Conservation (phyloP, 495 filamentous ascomycete species). For the Penicillium samsonianum region DNA sequence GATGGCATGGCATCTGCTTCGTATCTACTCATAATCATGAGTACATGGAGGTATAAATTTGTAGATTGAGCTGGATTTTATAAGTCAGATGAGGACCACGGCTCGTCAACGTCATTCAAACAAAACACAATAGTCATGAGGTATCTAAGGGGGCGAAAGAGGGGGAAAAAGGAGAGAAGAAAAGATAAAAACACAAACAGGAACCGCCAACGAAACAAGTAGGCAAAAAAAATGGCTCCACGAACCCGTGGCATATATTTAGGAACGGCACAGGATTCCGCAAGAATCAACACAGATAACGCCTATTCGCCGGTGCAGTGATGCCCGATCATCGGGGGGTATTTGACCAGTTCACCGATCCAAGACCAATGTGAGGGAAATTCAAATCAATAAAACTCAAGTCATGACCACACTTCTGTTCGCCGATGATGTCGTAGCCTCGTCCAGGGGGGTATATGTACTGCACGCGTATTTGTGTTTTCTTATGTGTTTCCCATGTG, state of each 20-base stretch:
- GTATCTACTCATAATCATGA: not conserved
- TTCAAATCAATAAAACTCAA: slow-evolving; percentile 7
- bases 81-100: slow-evolving; percentile 10
- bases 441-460: slow-evolving; percentile 2
- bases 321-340: slow-evolving; percentile 8
- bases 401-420: not conserved
- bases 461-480: slow-evolving; percentile 10
- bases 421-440: slow-evolving; percentile 1
- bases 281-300: slow-evolving; percentile 23
- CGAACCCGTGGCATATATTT: slow-evolving; percentile 14
- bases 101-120: slow-evolving; percentile 32
- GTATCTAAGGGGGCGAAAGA: slow-evolving; percentile 34
- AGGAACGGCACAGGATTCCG: slow-evolving; percentile 15
- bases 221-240: slow-evolving; percentile 10
- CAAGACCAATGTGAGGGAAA: not conserved
- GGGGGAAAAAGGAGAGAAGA: slow-evolving; percentile 12
- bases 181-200: slow-evolving; percentile 7
- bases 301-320: slow-evolving; percentile 32
- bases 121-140: slow-evolving; percentile 21
- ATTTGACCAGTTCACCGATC: not conserved
- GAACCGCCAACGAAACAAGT: slow-evolving; percentile 17
- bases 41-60: not conserved
- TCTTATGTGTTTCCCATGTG: slow-evolving; percentile 9
- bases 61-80: not conserved
- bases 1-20: not conserved